Percentiles rank a stretch among this genome's conserved stretches.
phyloP scores from a whole-genome alignment of 139 green algal species.

The Mesostigma viride region DNA sequence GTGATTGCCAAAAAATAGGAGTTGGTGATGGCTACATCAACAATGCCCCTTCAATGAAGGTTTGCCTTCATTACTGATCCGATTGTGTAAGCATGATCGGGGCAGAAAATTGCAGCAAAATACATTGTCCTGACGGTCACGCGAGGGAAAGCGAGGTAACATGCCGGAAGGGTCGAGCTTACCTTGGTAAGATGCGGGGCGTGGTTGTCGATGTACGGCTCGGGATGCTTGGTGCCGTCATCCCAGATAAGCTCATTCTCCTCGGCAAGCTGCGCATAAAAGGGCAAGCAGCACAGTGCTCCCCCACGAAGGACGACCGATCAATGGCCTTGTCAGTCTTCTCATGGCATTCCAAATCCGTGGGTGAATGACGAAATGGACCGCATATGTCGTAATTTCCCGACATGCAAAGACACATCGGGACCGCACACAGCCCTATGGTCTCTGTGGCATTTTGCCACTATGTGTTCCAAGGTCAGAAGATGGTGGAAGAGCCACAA shows the following conservation, averaged over 20 bases:
- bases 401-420: no score
- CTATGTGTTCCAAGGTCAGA: no score
- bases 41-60: not conserved
- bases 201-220: slow-evolving; percentile 47
- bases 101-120: not conserved
- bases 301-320: no score
- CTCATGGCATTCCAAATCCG: no score
- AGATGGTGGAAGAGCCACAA: no score
- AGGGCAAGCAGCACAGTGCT: no score
- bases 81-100: not conserved
- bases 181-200: slow-evolving; percentile 14
- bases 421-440: no score
- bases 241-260: slow-evolving; percentile 60
- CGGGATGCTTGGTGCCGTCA: slow-evolving; percentile 50
- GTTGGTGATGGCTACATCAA: no score
- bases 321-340: no score
- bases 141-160: not conserved
- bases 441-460: no score
- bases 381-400: no score
- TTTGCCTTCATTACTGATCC: not conserved
- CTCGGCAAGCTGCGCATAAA: slow-evolving; percentile 39
- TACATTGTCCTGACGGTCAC: not conserved
- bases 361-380: no score
- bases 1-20: not conserved
- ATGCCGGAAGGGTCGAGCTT: not conserved